Evolutionary conservation across 805 yeast species (phyloP).

Genomic region (Wickerhamiella spandovensis): DNA sequence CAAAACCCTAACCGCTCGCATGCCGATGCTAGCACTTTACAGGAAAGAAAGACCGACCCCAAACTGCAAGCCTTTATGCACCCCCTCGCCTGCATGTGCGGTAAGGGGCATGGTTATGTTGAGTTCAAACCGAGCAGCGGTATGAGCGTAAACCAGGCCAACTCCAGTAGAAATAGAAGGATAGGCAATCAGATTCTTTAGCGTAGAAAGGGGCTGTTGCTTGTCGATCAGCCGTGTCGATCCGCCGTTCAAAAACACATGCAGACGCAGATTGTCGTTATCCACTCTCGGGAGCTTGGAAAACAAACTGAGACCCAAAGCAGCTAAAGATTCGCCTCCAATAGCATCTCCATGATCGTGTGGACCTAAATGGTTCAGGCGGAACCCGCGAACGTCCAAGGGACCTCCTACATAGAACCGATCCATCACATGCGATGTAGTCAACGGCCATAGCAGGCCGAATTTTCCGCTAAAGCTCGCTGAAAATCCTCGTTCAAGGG

Average conservation of each 20-base stretch:
- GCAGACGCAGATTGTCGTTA: constrained; percentile 43
- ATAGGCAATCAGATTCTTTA: constrained; percentile 21
- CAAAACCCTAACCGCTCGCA: background rate
- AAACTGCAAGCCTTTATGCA: constrained; percentile 53
- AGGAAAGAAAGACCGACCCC: constrained; percentile 51
- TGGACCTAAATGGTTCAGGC: constrained; percentile 53
- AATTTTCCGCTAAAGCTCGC: constrained; percentile 11
- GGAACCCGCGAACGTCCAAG: constrained; percentile 57
- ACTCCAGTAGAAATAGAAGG: constrained; percentile 45
- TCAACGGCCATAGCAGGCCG: constrained; percentile 14
- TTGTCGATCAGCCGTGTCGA: constrained; percentile 27
- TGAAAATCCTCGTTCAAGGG: constrained; percentile 12
- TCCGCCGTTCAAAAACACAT: constrained; percentile 56
- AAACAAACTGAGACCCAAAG: constrained; percentile 46
- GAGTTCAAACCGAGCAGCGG: constrained; percentile 54
- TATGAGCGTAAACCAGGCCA: constrained; percentile 49
- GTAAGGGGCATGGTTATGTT: constrained; percentile 50
- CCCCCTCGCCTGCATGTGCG: constrained; percentile 35
- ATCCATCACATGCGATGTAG: constrained; percentile 50
- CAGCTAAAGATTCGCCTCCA: constrained; percentile 55
- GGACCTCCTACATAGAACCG: constrained; percentile 76
- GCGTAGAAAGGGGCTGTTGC: constrained; percentile 8
- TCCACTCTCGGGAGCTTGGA: constrained; percentile 43
- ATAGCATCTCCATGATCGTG: constrained; percentile 39
- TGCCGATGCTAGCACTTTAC: constrained; percentile 19